phyloP scores from a whole-genome alignment of 257 asterid genomes.

The Leonotis leonurus region DNA sequence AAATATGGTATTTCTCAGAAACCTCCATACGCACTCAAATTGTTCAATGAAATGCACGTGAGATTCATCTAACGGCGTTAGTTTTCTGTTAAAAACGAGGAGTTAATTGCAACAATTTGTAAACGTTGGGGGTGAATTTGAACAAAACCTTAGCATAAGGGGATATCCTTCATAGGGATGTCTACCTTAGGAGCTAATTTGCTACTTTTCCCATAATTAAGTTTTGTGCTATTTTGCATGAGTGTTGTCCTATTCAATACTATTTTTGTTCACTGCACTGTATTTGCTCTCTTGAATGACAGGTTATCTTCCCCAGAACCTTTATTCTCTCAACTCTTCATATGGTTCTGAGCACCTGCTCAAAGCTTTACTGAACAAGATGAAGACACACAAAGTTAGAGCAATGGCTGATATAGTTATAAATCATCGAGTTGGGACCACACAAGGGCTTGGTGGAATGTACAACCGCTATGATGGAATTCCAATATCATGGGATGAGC shows the following conservation, averaged over 20 bases:
- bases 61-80: no score
- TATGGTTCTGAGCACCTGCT: conserved; percentile 80
- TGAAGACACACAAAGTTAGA: conserved; percentile 82
- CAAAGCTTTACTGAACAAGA: conserved; percentile 68
- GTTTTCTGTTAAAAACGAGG: no score
- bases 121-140: no score
- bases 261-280: background rate
- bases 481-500: conserved; percentile 83
- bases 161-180: no score
- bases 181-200: no score
- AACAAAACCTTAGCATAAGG: no score
- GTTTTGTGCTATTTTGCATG: conserved; percentile 5
- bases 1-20: no score
- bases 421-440: conserved; percentile 92
- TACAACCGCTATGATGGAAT: conserved; percentile 96
- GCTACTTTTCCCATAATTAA: no score
- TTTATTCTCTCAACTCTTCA: conserved; percentile 70
- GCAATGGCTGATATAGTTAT: conserved; percentile 95
- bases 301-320: conserved; percentile 95
- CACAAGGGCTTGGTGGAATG: conserved; percentile 76
- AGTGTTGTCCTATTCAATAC: background rate
- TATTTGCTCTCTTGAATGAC: conserved; percentile 14
- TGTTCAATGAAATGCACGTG: no score
- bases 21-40: no score
- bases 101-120: no score